These are phyloP conservation scores for Chytriomyces sp. DNA, from an alignment of 192 early-diverging fungal species.

Conservation along the genomic window DNA sequence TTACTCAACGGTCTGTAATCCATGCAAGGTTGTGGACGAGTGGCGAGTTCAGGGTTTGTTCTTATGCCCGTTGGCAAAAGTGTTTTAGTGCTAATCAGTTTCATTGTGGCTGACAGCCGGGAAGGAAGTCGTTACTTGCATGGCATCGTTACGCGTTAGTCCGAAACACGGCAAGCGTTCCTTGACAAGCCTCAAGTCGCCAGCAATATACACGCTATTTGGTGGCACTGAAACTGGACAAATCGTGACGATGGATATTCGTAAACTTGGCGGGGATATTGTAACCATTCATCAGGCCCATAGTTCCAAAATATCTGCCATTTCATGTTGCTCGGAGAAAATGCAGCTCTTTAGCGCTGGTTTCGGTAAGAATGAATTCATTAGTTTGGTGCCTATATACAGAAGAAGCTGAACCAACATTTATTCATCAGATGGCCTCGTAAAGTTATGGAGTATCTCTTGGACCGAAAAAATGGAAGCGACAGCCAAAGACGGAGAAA, in stretches of 20 bases:
- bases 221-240: conserved; percentile 59
- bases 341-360: conserved; percentile 40
- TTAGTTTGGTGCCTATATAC: background rate
- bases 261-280: conserved; percentile 34
- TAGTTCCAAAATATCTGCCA: conserved; percentile 36
- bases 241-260: conserved; percentile 51
- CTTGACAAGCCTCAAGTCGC: conserved; percentile 9
- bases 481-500: conserved; percentile 30
- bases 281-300: conserved; percentile 44
- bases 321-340: conserved; percentile 30
- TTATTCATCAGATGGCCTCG: conserved; percentile 36
- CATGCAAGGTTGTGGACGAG: conserved; percentile 48
- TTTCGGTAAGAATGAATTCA: conserved; percentile 31
- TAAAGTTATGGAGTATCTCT: conserved; percentile 48
- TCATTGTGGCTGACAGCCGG: conserved; percentile 20
- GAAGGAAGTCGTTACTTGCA: conserved; percentile 39
- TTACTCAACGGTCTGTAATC: conserved; percentile 49
- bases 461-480: conserved; percentile 33
- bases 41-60: conserved; percentile 40
- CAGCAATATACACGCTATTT: conserved; percentile 48
- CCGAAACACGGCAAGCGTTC: conserved; percentile 26
- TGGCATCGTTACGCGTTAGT: conserved; percentile 41
- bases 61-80: background rate
- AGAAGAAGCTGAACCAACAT: background rate
- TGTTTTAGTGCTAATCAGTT: conserved; percentile 7